Base-by-base conservation (phyloP, 2,329 filamentous ascomycete species). In the Phoma sp. region DNA sequence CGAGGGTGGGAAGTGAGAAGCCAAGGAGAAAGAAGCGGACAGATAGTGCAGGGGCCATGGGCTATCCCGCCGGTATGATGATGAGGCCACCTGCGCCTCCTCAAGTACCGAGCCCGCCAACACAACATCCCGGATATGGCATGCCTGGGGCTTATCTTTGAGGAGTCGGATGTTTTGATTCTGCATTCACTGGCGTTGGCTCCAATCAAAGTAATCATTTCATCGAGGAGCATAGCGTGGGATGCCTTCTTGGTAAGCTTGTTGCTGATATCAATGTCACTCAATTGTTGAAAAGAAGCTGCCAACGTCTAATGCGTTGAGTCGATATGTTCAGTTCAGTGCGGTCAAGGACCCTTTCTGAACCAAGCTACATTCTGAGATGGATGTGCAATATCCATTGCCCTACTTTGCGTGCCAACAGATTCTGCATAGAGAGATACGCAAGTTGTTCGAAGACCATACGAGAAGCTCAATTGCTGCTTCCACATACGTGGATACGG, bases 11-110 rank as follows among this genome's bases (percentile, higher is more conserved):
- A 1, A 63, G 66, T 41, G 68, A 70, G 29, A 68, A 69, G 55
- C 68, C 68, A 58, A 75, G 73, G 62, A 72, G 68, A 57, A 71
- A 69, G 61, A 65, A 71, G 52, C 64, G 59, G 48, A 62, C 60
- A 52, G 75, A 69, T 52, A 68, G 60, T 6, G 68, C 67, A 7
- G 60, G 65, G 24, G 62, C 62, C 11, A 57, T 54, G 45, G 45
- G 55, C 37, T 58, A 62, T 41, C 48, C 57, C 23, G 50, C 66
- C 8, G 59, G 58, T 22, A 62, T 66, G 63, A 29, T 29, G 27
- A 29, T 29, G 27, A 29, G 27, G 62, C 64, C 45, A 68, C 65
- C 4, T 9, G 68, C 72, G 23, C 72, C 70, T 24, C 63, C 70
- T 14, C 23, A 54, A n/a, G 73, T 69, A 32, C 71, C 73, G 23